Percentiles rank a stretch among this genome's conserved stretches.
Evolutionary conservation across 2,329 filamentous ascomycete genomes (phyloP).

Genomic region (Beauveria pseudobassiana): DNA sequence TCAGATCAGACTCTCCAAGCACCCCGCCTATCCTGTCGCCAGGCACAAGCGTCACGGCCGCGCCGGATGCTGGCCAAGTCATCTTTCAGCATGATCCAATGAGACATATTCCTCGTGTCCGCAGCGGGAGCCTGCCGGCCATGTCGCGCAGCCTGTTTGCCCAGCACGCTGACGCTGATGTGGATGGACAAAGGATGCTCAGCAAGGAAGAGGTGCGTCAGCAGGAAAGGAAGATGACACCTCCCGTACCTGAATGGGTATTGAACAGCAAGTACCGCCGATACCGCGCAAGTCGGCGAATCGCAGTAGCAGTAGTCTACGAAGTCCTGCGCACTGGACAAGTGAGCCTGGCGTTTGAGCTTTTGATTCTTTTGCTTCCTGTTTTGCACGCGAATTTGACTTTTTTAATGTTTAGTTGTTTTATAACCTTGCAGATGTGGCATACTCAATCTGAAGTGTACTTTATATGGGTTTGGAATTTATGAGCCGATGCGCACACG

Average conservation of each 20-base stretch:
- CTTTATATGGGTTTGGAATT: not conserved
- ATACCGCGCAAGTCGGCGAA: slow-evolving; percentile 4
- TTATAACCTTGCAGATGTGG: not conserved
- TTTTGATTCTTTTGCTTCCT: not conserved
- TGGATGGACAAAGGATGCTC: not conserved
- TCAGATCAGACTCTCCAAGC: slow-evolving; percentile 62
- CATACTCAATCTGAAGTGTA: not conserved
- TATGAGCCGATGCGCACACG: not conserved
- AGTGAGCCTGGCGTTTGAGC: not conserved
- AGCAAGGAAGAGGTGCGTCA: not conserved
- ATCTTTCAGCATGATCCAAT: slow-evolving; percentile 48
- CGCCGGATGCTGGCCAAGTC: slow-evolving; percentile 59
- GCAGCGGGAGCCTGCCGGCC: slow-evolving; percentile 46
- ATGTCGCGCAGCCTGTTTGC: slow-evolving; percentile 7
- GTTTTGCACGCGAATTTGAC: not conserved
- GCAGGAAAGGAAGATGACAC: slow-evolving; percentile 12
- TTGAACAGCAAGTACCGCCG: slow-evolving; percentile 7
- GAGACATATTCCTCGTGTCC: slow-evolving; percentile 44
- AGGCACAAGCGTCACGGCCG: slow-evolving; percentile 63
- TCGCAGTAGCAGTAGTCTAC: not conserved
- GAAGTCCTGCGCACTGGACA: not conserved
- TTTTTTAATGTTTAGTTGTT: not conserved
- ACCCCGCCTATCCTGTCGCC: slow-evolving; percentile 60
- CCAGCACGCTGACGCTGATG: not conserved
- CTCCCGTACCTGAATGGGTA: slow-evolving; percentile 10